A percentile compares a stretch with the other conserved stretches of the same genome.
Conservation (phyloP, 305 asterid genomes). For the Solanum hybrid region DNA sequence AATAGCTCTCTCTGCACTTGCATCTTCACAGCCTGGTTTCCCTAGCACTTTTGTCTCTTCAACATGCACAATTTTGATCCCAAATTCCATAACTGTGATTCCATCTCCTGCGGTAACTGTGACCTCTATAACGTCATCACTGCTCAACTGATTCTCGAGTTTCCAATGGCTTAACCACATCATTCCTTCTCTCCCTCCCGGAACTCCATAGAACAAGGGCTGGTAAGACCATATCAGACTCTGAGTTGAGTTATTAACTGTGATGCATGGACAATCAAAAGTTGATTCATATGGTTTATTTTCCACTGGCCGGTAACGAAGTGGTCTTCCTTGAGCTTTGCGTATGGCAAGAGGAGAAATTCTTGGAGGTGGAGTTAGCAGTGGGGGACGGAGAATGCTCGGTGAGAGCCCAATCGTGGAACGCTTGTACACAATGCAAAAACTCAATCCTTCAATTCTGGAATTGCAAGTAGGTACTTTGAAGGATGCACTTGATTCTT, state of each 20-base stretch:
- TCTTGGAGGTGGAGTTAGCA: not conserved
- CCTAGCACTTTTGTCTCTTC: not conserved
- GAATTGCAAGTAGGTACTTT: not conserved
- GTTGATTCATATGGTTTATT: constrained; percentile 5
- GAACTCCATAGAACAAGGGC: constrained; percentile 10
- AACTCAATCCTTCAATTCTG: constrained; percentile 8
- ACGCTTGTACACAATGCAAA: constrained; percentile 5
- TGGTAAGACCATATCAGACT: constrained; percentile 2
- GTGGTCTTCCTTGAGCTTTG: not conserved
- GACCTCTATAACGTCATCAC: constrained; percentile 2
- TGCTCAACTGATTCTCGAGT: not conserved
- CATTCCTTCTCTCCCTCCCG: not conserved
- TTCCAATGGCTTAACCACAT: constrained; percentile 15
- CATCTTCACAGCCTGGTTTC: not conserved
- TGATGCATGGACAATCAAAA: constrained; percentile 3
- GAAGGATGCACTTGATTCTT: not conserved
- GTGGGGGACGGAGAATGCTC: not conserved
- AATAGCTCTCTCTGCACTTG: not conserved
- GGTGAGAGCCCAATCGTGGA: not conserved
- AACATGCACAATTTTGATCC: not conserved
- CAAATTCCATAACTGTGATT: not conserved
- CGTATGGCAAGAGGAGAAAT: not conserved
- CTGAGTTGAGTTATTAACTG: not conserved
- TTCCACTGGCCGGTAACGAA: not conserved
- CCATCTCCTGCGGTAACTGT: constrained; percentile 5